These are phyloP conservation scores for Trichoderma asperellum DNA, from an alignment of 2,329 filamentous ascomycete species.

Conservation along the genomic window DNA sequence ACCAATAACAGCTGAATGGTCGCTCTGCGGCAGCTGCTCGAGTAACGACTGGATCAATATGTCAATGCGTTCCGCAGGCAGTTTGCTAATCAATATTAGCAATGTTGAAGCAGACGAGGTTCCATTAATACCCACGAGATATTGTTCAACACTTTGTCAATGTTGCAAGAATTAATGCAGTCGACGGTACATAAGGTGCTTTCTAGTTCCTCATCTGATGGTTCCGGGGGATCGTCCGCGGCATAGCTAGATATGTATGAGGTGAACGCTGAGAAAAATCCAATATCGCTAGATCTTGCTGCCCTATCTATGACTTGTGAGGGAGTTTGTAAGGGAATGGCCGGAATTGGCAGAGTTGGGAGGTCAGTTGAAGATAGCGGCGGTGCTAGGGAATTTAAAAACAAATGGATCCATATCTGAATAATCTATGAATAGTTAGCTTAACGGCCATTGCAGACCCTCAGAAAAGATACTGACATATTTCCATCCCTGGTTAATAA, in stretches of 20 bases:
- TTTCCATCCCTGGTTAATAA: constrained; percentile 78
- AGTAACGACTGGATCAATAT: constrained; percentile 70
- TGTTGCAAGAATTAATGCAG: constrained; percentile 86
- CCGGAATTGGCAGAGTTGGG: constrained; percentile 69
- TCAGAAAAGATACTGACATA: constrained; percentile 58
- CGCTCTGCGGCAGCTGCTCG: constrained; percentile 84
- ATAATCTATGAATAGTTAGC: constrained; percentile 63
- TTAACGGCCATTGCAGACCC: not conserved
- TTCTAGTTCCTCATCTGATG: constrained; percentile 94
- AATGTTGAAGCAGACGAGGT: not conserved
- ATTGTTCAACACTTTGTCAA: constrained; percentile 81
- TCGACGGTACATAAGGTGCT: constrained; percentile 94
- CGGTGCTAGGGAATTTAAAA: constrained; percentile 90
- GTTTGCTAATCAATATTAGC: constrained; percentile 39
- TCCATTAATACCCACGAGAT: constrained; percentile 64
- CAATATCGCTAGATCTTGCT: constrained; percentile 74
- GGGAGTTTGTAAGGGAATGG: constrained; percentile 87
- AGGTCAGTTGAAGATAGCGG: constrained; percentile 71
- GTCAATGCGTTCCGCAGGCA: constrained; percentile 41
- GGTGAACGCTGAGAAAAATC: constrained; percentile 91
- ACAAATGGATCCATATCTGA: constrained; percentile 92
- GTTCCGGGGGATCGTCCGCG: constrained; percentile 95
- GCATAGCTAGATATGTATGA: constrained; percentile 99
- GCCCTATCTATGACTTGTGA: constrained; percentile 92
- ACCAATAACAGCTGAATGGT: constrained; percentile 74